phyloP scores from a whole-genome alignment of 441 rosid genomes.

The Adansonia grandidieri region DNA sequence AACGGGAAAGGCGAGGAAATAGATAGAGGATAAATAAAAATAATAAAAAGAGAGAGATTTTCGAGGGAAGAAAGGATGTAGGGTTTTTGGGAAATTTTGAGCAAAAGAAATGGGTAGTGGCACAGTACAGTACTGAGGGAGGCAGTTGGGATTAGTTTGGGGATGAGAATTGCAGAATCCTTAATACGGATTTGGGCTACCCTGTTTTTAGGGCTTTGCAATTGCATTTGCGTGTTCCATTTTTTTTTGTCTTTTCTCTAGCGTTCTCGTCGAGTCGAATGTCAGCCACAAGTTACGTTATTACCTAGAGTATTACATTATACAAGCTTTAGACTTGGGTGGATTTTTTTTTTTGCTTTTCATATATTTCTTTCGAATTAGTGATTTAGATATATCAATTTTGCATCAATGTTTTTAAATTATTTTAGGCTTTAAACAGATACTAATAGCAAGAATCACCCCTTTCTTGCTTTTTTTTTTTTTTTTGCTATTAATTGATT shows the following conservation, averaged over 20 bases:
- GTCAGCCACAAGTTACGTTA: neutral
- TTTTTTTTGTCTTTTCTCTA: neutral
- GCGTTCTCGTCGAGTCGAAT: too few relatives aligned
- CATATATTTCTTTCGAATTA: neutral
- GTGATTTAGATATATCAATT: neutral
- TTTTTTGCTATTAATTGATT: neutral
- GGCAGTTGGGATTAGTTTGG: neutral
- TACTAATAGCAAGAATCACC: neutral
- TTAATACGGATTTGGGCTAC: neutral
- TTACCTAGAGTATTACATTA: too few relatives aligned
- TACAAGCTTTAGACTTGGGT: neutral
- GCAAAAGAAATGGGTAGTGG: neutral
- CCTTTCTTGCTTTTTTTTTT: neutral
- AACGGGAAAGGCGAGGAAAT: neutral
- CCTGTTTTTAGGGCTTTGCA: neutral
- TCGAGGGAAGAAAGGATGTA: neutral
- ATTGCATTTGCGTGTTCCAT: neutral
- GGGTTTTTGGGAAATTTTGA: neutral
- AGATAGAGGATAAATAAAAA: neutral
- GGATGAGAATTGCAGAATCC: conserved; percentile 5
- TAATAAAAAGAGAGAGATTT: neutral
- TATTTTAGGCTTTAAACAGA: conserved; percentile 1
- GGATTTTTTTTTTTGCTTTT: neutral
- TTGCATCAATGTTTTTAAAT: neutral
- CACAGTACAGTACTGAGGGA: neutral